Evolutionary conservation across 306 rosid species (phyloP), one percentile per base, ranked within the genome.

Genomic region (Rosa chinensis): DNA sequence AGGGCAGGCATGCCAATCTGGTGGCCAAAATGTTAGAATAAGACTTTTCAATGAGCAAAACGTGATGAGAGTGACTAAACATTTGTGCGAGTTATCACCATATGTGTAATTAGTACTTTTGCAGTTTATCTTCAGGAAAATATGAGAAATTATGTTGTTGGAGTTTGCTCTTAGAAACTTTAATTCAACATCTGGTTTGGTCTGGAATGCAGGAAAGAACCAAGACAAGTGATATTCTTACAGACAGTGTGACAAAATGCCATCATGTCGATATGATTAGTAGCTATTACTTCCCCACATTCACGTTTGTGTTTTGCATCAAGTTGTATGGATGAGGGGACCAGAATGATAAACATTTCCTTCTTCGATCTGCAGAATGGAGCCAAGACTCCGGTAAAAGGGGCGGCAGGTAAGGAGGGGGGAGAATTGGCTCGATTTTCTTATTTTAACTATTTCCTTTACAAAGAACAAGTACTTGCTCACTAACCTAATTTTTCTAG

Each of bases 231-330:
- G 61, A 85, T 62, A 18, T 73, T 79, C 69, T 48, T 82, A 82
- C 89, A 88, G 48, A 77, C 80, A 83, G 79, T 82, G 85, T 75
- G 93, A 88, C 94, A 89, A 91, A 78, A 52, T 82, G 84, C 75
- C 85, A 89, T 94, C 90, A 83, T 86, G 86, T 78, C 85, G 70
- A 76, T 82, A 90, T 94, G 98, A 92, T 89, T 84, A 89, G 90
- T 89, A 71, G 86, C 93, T 82, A 56, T 89, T 85, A 75, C 81
- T 87, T 69, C 87, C 81, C 85, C 86, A 81, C 59, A 43, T 42
- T 63, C 53, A 7, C 61, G 48, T 28, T 74, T 74, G 72, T 76
- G 20, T 77, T 70, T 68, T 82, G 40, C 72, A 72, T 14, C 10
- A 14, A 74, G 45, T 75, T 74, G 45, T 75, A 49, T 79, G 49